Percentiles rank a stretch among this genome's conserved stretches.
These are phyloP conservation scores for Rhodotorula sp. DNA, from an alignment of 1,284 basidiomycete genomes.

Conservation along the genomic window DNA sequence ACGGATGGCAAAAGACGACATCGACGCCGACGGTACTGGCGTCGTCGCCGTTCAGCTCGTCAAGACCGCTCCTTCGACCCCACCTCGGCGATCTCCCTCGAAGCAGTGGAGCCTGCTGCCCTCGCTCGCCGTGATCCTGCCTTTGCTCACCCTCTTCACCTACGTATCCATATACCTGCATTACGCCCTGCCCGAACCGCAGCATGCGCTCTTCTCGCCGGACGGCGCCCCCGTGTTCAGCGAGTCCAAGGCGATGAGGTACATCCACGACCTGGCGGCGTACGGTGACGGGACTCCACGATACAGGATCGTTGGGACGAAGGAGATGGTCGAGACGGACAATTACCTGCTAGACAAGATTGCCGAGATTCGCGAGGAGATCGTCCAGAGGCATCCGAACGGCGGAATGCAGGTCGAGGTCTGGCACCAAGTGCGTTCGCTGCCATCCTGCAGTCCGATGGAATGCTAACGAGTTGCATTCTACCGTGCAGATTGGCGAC, in stretches of 20 bases:
- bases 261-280: conserved; percentile 30
- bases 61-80: neutral
- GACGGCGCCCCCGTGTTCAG: conserved; percentile 19
- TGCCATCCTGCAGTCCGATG: conserved; percentile 49
- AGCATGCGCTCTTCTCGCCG: conserved; percentile 1
- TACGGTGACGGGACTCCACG: conserved; percentile 47
- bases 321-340: conserved; percentile 81
- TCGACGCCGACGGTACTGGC: neutral
- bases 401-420: conserved; percentile 69
- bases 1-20: neutral
- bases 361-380: conserved; percentile 57
- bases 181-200: conserved; percentile 32
- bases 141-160: conserved; percentile 12
- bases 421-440: conserved; percentile 59
- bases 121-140: conserved; percentile 18
- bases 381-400: conserved; percentile 47
- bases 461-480: too few relatives aligned
- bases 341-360: conserved; percentile 74
- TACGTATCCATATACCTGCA: conserved; percentile 24
- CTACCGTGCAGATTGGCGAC: conserved; percentile 11
- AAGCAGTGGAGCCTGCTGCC: neutral
- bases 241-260: conserved; percentile 30
- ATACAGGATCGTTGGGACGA: conserved; percentile 86
- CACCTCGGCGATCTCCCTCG: neutral
- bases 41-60: neutral